Conservation (phyloP, 441 rosid genomes). For the Capsella rubella region DNA sequence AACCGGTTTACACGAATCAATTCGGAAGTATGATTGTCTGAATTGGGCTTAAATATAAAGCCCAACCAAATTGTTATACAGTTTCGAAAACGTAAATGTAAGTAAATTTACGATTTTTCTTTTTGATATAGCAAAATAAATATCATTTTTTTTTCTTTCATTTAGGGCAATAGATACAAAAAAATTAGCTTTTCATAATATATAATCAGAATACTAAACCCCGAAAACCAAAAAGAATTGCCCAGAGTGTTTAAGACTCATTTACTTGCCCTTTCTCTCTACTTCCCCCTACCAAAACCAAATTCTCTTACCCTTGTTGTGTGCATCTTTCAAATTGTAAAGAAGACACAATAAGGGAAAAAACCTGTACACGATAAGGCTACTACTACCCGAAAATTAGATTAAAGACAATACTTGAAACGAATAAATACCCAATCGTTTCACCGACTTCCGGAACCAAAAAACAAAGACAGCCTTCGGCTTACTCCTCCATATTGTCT, state of each 20-base stretch:
- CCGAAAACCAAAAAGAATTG: too few relatives aligned
- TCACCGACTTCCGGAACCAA: constrained; percentile 3
- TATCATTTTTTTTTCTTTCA: too few relatives aligned
- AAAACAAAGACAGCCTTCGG: constrained; percentile 11
- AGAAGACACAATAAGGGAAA: constrained; percentile 22
- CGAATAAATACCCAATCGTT: neutral
- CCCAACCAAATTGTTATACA: neutral
- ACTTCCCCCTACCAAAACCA: constrained; percentile 36
- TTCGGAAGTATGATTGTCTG: neutral
- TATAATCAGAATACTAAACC: too few relatives aligned
- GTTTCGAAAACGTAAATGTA: too few relatives aligned
- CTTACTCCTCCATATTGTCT: constrained; percentile 36
- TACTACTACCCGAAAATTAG: constrained; percentile 25
- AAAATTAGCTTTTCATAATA: too few relatives aligned
- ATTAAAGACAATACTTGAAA: neutral
- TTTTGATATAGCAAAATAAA: too few relatives aligned
- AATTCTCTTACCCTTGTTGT: constrained; percentile 18
- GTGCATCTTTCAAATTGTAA: constrained; percentile 10
- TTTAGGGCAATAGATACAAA: too few relatives aligned
- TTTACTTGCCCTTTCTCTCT: too few relatives aligned
- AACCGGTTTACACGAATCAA: neutral
- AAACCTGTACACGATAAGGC: constrained; percentile 32
- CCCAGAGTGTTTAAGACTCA: too few relatives aligned
- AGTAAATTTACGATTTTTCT: too few relatives aligned
- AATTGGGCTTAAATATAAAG: neutral